Percentiles rank a stretch among this genome's conserved stretches.
Conservation (phyloP, 2,329 filamentous ascomycete genomes). For the Eutypa lata region DNA sequence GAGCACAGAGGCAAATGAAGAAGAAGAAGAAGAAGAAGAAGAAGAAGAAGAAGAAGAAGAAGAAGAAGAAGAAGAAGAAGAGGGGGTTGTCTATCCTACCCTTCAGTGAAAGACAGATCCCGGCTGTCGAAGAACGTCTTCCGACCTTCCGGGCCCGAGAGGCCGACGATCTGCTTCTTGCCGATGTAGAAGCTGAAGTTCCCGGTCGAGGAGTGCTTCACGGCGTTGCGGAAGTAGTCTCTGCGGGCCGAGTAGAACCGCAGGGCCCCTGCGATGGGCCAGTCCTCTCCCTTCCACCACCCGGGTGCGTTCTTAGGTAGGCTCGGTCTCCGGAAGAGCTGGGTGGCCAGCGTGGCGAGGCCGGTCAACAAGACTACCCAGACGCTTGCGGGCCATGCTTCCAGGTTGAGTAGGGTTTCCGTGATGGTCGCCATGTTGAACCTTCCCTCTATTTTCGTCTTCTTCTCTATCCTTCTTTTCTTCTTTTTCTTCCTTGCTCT, state of each 20-base stretch:
- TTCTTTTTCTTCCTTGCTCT: too few relatives aligned
- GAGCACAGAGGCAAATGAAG: too few relatives aligned
- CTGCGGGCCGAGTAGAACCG: constrained; percentile 41
- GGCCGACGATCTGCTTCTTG: constrained; percentile 39
- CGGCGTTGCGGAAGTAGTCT: constrained; percentile 36
- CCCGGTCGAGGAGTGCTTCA: constrained; percentile 32
- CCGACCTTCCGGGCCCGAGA: constrained; percentile 40
- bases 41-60: not conserved
- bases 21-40: too few relatives aligned
- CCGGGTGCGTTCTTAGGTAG: constrained; percentile 23
- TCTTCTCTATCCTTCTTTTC: not conserved
- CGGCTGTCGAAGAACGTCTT: constrained; percentile 45
- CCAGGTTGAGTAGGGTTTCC: constrained; percentile 3
- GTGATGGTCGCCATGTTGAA: not conserved
- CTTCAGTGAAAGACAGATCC: constrained; percentile 39
- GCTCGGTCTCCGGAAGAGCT: constrained; percentile 19
- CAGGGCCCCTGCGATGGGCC: constrained; percentile 38
- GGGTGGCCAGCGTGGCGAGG: constrained; percentile 10
- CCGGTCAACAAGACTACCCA: constrained; percentile 19
- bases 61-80: not conserved
- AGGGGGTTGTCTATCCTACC: constrained; percentile 25
- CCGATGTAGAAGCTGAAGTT: constrained; percentile 50
- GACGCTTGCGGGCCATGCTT: constrained; percentile 17
- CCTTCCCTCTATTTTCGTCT: too few relatives aligned
- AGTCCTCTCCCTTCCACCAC: constrained; percentile 22